Evolutionary conservation across 2,329 filamentous ascomycete species (phyloP).

Genomic region (Colletotrichum somersetense): DNA sequence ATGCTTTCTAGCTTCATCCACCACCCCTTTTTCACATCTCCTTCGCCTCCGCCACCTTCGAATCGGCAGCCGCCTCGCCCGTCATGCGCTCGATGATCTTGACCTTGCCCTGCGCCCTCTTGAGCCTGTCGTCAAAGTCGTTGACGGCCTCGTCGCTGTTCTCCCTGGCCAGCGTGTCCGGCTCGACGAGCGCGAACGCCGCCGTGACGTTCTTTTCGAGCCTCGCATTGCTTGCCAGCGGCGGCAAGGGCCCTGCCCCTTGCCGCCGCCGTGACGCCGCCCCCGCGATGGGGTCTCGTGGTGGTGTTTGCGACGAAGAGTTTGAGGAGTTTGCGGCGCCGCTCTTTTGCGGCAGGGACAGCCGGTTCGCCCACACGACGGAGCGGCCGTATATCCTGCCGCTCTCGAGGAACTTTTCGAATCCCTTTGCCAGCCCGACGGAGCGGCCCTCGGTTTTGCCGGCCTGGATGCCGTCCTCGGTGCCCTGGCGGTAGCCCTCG

Average conservation of each 20-base stretch:
- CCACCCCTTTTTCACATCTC: constrained; percentile 5
- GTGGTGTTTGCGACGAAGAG: background rate
- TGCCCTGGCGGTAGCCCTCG: constrained; percentile 82
- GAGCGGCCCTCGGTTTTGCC: constrained; percentile 90
- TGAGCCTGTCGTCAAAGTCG: constrained; percentile 90
- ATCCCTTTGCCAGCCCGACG: constrained; percentile 92
- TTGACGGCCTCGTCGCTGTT: constrained; percentile 92
- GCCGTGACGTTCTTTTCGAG: constrained; percentile 82
- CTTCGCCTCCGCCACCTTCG: constrained; percentile 18
- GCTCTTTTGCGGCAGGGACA: constrained; percentile 51
- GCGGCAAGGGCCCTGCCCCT: constrained; percentile 48
- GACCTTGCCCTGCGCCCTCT: constrained; percentile 84
- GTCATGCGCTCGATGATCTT: constrained; percentile 85
- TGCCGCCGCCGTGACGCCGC: background rate
- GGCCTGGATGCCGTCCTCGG: constrained; percentile 79
- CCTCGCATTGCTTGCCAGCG: constrained; percentile 68
- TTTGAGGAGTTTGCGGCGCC: constrained; percentile 15
- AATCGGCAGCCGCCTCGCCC: constrained; percentile 51
- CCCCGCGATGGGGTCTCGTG: constrained; percentile 6
- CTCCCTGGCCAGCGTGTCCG: constrained; percentile 79
- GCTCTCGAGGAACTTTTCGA: constrained; percentile 89
- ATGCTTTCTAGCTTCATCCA: background rate
- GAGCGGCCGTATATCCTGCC: constrained; percentile 84
- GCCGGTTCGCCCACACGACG: constrained; percentile 84
- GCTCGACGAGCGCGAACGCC: constrained; percentile 83